Evolutionary conservation across 2,329 filamentous ascomycete species (phyloP).

Genomic region (Cryphonectria carpinicola): DNA sequence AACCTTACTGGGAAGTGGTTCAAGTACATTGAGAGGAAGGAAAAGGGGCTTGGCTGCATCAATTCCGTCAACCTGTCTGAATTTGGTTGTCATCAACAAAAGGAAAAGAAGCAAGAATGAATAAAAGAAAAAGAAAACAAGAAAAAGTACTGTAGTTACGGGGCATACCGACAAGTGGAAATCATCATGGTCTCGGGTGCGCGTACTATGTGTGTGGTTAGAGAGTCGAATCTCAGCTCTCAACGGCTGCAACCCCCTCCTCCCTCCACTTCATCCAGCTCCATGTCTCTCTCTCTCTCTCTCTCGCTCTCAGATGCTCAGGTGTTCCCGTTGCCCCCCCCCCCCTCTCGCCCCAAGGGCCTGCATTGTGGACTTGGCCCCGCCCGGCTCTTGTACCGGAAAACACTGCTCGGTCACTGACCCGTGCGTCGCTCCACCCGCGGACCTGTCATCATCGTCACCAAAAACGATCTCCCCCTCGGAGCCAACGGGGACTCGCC

Average conservation of each 20-base stretch:
- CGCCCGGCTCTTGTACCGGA: slow-evolving; percentile 22
- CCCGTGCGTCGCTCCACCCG: slow-evolving; percentile 14
- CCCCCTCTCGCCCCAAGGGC: background rate
- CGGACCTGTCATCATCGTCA: slow-evolving; percentile 6
- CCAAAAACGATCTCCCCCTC: background rate
- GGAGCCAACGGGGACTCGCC: background rate
- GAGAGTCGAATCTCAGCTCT: background rate
- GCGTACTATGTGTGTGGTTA: background rate
- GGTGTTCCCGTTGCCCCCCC: background rate
- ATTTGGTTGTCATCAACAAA: background rate
- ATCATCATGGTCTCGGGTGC: background rate
- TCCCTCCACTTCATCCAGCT: background rate
- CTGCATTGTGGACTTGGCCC: slow-evolving; percentile 13
- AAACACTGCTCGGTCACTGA: slow-evolving; percentile 11
- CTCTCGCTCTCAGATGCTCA: background rate
- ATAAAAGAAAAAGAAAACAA: background rate
- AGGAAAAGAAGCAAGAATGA: background rate
- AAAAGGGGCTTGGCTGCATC: background rate
- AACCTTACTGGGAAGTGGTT: background rate
- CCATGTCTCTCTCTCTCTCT: background rate
- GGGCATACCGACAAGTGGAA: too few relatives aligned
- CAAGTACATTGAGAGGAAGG: too few relatives aligned
- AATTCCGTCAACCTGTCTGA: background rate
- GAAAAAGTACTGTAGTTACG: too few relatives aligned
- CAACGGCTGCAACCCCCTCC: background rate